A percentile compares a stretch with the other conserved stretches of the same genome.
Evolutionary conservation across 306 rosid genomes (phyloP).

Genomic region (Carpinus fangiana): DNA sequence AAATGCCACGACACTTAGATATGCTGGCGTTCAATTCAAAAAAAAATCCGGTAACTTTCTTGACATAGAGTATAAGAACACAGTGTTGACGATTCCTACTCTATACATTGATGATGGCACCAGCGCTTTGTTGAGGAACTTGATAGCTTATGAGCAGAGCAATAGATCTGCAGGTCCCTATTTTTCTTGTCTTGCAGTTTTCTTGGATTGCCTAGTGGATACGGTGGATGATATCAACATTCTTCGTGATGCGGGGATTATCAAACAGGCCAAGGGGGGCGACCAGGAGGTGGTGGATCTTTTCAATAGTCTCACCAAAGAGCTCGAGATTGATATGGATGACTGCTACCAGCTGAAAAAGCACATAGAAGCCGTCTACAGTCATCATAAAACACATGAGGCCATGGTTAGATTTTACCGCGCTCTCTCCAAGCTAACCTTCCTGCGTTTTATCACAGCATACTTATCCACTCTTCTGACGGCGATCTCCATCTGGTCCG

Average conservation of each 20-base stretch:
- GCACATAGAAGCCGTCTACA: not conserved
- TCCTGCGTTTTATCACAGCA: too few relatives aligned
- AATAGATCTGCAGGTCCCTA: not conserved
- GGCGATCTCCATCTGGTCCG: too few relatives aligned
- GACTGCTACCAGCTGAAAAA: not conserved
- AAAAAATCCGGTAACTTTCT: not conserved
- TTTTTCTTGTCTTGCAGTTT: conserved; percentile 4
- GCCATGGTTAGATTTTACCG: not conserved
- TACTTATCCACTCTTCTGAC: too few relatives aligned
- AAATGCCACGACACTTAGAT: not conserved
- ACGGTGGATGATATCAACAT: not conserved
- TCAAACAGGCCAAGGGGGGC: conserved; percentile 6
- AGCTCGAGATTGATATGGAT: conserved; percentile 1
- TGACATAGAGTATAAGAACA: not conserved
- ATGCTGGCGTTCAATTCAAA: not conserved
- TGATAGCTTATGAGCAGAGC: conserved; percentile 8
- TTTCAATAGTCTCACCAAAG: conserved; percentile 1
- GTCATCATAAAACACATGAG: not conserved
- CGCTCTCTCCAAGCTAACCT: too few relatives aligned
- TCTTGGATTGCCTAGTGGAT: conserved; percentile 12
- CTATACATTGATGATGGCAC: not conserved
- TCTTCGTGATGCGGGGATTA: not conserved
- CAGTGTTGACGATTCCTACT: not conserved
- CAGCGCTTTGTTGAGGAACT: not conserved
- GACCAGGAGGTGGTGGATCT: not conserved